Conservation (phyloP, 768 basidiomycete genomes). For the Paxillus rubicundulus region DNA sequence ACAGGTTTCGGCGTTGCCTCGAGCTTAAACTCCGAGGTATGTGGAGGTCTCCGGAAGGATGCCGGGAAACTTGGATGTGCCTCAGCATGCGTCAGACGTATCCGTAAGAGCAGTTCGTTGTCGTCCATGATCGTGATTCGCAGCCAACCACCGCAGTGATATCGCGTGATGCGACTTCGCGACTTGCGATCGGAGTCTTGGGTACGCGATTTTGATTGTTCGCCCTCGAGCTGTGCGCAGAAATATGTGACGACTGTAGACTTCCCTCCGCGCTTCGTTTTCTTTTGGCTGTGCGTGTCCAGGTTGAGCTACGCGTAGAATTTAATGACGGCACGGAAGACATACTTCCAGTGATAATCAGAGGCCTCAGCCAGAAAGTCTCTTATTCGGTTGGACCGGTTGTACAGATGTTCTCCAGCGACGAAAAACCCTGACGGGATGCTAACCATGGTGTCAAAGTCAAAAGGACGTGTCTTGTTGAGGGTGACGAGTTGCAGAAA, state of each 20-base stretch:
- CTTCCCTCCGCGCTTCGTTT: conserved; percentile 34
- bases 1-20: conserved; percentile 28
- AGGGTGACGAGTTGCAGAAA: conserved; percentile 32
- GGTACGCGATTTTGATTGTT: conserved; percentile 34
- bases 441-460: conserved; percentile 36
- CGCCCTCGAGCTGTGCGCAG: conserved; percentile 34
- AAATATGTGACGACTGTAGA: conserved; percentile 37
- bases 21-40: conserved; percentile 34
- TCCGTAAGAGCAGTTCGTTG: conserved; percentile 33
- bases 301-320: not conserved
- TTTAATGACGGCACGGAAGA: not conserved
- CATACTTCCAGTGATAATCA: conserved; percentile 36
- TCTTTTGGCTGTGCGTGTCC: conserved; percentile 25
- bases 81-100: conserved; percentile 36
- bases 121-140: conserved; percentile 38
- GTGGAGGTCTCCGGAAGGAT: conserved; percentile 31
- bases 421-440: conserved; percentile 31
- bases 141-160: conserved; percentile 35
- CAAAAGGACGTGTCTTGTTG: conserved; percentile 32
- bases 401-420: conserved; percentile 33
- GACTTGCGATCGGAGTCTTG: conserved; percentile 34
- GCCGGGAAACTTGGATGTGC: conserved; percentile 33
- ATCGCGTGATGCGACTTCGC: conserved; percentile 33
- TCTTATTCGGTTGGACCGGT: conserved; percentile 35
- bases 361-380: conserved; percentile 34